Percentiles rank a stretch among this genome's conserved stretches.
phyloP scores from a whole-genome alignment of 23 red algal species.

The Gracilaria domingensis region DNA sequence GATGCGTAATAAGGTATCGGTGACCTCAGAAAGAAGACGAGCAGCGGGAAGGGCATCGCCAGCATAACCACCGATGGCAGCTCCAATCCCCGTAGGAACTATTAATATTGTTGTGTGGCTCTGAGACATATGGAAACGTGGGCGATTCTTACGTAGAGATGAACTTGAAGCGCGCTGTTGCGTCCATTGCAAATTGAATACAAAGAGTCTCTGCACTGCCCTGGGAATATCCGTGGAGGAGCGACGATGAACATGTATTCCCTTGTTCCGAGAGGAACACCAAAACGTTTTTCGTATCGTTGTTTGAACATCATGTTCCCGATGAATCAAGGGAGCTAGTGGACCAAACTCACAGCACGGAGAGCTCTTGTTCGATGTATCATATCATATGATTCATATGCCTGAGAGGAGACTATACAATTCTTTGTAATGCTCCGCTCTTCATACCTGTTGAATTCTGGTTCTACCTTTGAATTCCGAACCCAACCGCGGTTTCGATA shows the following conservation, averaged over 20 bases:
- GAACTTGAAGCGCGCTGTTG: not conserved
- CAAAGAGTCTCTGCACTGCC: not conserved
- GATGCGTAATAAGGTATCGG: slow-evolving; percentile 94
- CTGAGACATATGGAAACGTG: not conserved
- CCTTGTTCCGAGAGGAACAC: too few relatives aligned
- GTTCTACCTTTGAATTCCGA: too few relatives aligned
- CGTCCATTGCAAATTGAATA: not conserved
- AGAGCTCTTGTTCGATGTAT: too few relatives aligned
- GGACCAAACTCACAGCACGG: too few relatives aligned
- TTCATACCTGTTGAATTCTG: too few relatives aligned
- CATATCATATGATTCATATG: too few relatives aligned
- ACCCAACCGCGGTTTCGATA: too few relatives aligned
- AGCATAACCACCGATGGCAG: slow-evolving; percentile 91
- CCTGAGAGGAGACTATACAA: too few relatives aligned
- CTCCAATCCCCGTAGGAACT: slow-evolving; percentile 91
- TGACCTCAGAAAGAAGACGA: slow-evolving; percentile 78
- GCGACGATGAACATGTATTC: not conserved
- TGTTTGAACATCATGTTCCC: not conserved
- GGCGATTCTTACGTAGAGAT: not conserved
- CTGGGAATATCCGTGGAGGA: not conserved
- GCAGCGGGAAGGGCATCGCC: slow-evolving; percentile 91
- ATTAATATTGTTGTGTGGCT: slow-evolving; percentile 75
- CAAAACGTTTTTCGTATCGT: not conserved
- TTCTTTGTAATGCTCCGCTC: too few relatives aligned
- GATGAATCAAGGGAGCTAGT: too few relatives aligned